These are phyloP conservation scores for Fusarium mexicanum DNA, from an alignment of 2,329 filamentous ascomycete genomes.

Conservation along the genomic window DNA sequence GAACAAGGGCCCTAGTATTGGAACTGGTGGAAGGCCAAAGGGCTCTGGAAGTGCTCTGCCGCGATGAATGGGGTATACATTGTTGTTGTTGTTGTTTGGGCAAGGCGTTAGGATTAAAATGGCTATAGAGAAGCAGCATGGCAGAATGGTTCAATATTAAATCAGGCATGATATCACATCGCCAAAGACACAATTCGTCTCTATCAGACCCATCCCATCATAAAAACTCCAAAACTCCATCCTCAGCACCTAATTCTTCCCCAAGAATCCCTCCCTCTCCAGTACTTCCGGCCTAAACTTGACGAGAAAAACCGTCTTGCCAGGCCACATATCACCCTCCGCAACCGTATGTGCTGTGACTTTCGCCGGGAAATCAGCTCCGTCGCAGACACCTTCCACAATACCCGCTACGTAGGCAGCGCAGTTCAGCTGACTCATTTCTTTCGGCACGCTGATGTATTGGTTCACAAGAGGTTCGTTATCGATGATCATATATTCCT, in stretches of 20 bases:
- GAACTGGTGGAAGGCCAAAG: constrained; percentile 35
- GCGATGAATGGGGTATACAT: neutral
- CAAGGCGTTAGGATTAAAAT: constrained; percentile 25
- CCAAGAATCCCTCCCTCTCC: constrained; percentile 87
- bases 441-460: constrained; percentile 90
- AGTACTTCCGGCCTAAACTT: constrained; percentile 92
- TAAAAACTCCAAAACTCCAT: constrained; percentile 33
- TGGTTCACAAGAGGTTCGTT: constrained; percentile 97
- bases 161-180: constrained; percentile 6
- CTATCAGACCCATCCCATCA: constrained; percentile 10
- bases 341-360: constrained; percentile 87
- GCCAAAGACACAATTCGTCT: constrained; percentile 16
- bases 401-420: constrained; percentile 95
- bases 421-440: constrained; percentile 97
- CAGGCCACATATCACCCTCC: constrained; percentile 89
- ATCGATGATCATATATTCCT: constrained; percentile 99
- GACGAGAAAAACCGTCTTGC: constrained; percentile 93
- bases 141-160: constrained; percentile 3
- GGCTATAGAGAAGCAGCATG: neutral
- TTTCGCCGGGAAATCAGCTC: constrained; percentile 85
- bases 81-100: neutral
- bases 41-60: constrained; percentile 30
- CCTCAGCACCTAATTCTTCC: constrained; percentile 57
- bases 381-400: constrained; percentile 95
- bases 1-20: constrained; percentile 63